Base-by-base conservation (phyloP, 2,329 filamentous ascomycete genomes). In the Epichloe bromicola region DNA sequence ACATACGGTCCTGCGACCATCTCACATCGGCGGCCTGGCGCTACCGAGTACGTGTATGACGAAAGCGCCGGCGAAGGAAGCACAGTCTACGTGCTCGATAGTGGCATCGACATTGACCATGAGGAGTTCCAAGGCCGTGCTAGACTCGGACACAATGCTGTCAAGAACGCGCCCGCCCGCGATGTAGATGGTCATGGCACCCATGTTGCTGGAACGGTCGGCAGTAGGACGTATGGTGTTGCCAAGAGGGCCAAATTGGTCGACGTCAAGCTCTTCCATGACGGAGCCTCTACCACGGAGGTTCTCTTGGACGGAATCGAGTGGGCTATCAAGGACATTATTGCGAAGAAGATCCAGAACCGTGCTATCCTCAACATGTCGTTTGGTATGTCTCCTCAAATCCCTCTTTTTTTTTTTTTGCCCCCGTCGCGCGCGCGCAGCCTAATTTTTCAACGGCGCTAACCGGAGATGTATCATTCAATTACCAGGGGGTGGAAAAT, bases 291-390 rank as follows among this genome's bases (percentile, higher is more conserved):
- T 1, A 54, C 57, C 5, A 57, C 46, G 6, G 43, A 38, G 8
- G 26, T 62, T 14, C 55, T 64, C 38, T 57, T 65, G 19, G 58
- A 64, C 7, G 67, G 66, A 33, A 65, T 58, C 45, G 57, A 66
- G 43, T 71, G 64, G 62, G 71, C 72, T 5, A 67, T 70, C 26
- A 62, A 65, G 50, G 70, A 74, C 59, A 70, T 70, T 54, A 61
- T 59, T 42, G 56, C 52, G 37, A 65, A 68, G 15, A 63, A 63
- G 42, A 71, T 72, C 20, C 59, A 63, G 40, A 59, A 51, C 23
- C 67, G 67, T n/a, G 63, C 74, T 15, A 75, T 79, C 17, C 69
- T 78, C 52, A 76, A 70, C 65, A 73, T 81, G 73, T 79, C 74
- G 20, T 69, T 81, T 2, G 76, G 55, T 56, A 42, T 12, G 46